A percentile compares a stretch with the other conserved stretches of the same genome.
Evolutionary conservation across 208 protist species (phyloP).

Genomic region (Leishmania major): DNA sequence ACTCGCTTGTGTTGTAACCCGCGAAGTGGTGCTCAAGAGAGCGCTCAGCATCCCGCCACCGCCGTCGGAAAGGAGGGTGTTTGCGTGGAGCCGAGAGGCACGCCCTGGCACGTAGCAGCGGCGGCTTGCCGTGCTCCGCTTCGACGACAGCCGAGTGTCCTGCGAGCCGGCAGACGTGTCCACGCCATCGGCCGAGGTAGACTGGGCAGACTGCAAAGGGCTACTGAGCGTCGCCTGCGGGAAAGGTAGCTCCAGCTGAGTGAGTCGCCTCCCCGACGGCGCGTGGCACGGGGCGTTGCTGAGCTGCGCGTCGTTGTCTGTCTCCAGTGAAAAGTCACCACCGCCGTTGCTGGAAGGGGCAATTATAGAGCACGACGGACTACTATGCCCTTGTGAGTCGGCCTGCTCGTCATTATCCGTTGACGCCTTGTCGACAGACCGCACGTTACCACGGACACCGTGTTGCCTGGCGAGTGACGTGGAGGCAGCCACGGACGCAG

Average conservation of each 20-base stretch:
- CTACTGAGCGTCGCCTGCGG: background rate
- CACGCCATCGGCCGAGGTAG: background rate
- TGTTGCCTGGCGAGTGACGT: background rate
- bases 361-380: background rate
- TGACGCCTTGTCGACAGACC: background rate
- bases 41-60: background rate
- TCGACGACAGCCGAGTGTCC: background rate
- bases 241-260: background rate
- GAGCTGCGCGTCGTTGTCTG: background rate
- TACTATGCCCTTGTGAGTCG: too few relatives aligned
- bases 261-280: background rate
- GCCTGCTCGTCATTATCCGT: background rate
- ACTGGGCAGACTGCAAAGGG: background rate
- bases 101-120: constrained; percentile 1
- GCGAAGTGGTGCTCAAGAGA: background rate
- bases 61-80: background rate
- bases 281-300: background rate
- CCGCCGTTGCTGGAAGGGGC: background rate
- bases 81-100: background rate
- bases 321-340: background rate
- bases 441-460: background rate
- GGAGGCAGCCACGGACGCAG: background rate
- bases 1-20: background rate
- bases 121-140: background rate
- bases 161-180: background rate